Base-by-base conservation (phyloP, 2,329 filamentous ascomycete genomes). In the Claviceps humidiphila region DNA sequence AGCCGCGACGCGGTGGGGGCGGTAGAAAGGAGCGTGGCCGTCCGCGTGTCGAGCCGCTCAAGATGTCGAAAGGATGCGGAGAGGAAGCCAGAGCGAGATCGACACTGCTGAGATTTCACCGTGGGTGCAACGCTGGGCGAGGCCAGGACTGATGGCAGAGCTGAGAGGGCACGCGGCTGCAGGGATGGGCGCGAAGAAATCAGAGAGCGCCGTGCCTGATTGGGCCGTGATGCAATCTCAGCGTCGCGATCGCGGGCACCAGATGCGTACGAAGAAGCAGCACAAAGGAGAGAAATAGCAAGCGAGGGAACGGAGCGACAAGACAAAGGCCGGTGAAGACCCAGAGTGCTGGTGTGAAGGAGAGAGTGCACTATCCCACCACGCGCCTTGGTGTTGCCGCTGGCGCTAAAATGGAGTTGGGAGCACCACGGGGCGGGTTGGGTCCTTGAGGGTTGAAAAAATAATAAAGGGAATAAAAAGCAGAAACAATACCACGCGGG, bases 191-290 rank as follows among this genome's bases (percentile, higher is more conserved):
- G 37, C 37, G 43, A 34, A 30, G 24, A 17, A 46, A 30, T 22
- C 17, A 20, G 24, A 17, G 39, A 16, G 22, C 51, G 42, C 26
- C 26, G 44, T 34, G 44, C 41, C 41, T 20, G 41, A 34, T 42
- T 34, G 50, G 47, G 22, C 46, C 47, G 42, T 47, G 51, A 24
- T 51, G 48, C 48, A 47, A 41, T 38, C 38, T 47, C 52, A 47
- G 34, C 37, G 47, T 39, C 20, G 38, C 51, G 37, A 20, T n/a
- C 49, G 40, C 47, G 16, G 39, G 47, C n/a, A 20, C n/a, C 44
- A 37, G 44, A 34, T 22, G 42, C 42, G 22, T 6, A 22, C 13
- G 42, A 44, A 2, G 50, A 42, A 34, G 44, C 50, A 37, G 50
- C 50, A 44, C 11, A 49, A 49, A 16, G 44, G 30, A 49, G 43